Conservation (phyloP, 129 eudicot species). For the Flaveria bidentis region DNA sequence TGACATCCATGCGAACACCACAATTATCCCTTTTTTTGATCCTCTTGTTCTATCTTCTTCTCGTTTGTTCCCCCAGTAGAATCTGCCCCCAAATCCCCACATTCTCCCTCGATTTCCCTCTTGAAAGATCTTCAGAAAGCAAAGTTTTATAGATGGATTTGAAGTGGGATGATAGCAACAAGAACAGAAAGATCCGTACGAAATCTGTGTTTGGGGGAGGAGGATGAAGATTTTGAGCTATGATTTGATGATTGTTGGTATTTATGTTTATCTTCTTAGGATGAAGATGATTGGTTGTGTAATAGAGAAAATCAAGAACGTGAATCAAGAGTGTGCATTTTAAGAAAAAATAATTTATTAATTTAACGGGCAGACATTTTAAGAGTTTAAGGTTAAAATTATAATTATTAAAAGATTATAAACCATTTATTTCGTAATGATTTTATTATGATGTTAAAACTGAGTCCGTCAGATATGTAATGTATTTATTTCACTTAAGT, state of each 20-base stretch:
- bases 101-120: constrained; percentile 31
- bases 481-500: too few species aligned
- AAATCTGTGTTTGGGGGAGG: not conserved
- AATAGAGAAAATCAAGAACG: not conserved
- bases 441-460: too few species aligned
- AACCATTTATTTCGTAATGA: too few species aligned
- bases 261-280: constrained; percentile 8
- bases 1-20: constrained; percentile 86
- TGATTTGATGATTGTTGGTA: not conserved
- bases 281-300: constrained; percentile 7
- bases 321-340: not conserved
- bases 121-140: not conserved
- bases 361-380: too few species aligned
- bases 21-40: constrained; percentile 68
- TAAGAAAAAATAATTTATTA: not conserved
- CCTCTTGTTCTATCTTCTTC: constrained; percentile 49
- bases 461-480: too few species aligned
- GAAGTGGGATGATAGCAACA: not conserved
- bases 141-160: constrained; percentile 5
- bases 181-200: not conserved
- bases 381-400: too few species aligned
- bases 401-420: too few species aligned
- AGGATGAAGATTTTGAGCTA: not conserved
- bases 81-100: constrained; percentile 97
- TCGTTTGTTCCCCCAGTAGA: constrained; percentile 67